A percentile compares a stretch with the other conserved stretches of the same genome.
Evolutionary conservation across 345 rosid genomes (phyloP).

Genomic region (Acer campestre): DNA sequence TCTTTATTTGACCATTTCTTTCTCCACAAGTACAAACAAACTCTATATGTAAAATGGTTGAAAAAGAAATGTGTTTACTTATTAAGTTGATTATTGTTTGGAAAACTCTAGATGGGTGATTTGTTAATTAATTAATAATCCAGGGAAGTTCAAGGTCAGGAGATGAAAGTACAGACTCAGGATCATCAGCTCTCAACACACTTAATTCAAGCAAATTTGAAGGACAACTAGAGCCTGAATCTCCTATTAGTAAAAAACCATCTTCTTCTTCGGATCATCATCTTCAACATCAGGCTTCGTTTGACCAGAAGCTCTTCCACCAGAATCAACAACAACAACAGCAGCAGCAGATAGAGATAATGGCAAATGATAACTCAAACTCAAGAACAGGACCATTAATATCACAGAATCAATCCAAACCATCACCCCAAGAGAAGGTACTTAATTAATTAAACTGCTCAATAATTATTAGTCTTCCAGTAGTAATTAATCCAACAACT

Average conservation of each 20-base stretch:
- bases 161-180: conserved; percentile 84
- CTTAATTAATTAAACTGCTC: conserved; percentile 31
- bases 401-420: conserved; percentile 49
- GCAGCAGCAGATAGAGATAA: conserved; percentile 25
- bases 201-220: conserved; percentile 67
- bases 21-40: neutral
- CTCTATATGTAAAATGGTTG: neutral
- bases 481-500: conserved; percentile 36
- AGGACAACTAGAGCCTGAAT: conserved; percentile 65
- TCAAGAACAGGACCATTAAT: conserved; percentile 44
- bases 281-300: conserved; percentile 17
- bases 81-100: neutral
- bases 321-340: conserved; percentile 26
- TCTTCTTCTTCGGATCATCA: conserved; percentile 49
- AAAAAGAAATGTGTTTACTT: neutral
- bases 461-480: conserved; percentile 14
- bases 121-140: conserved; percentile 3
- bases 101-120: neutral
- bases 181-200: conserved; percentile 81
- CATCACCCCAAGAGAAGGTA: conserved; percentile 80
- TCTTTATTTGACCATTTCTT: conserved; percentile 58
- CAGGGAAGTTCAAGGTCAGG: conserved; percentile 91
- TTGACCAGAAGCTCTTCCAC: conserved; percentile 38
- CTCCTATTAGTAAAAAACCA: conserved; percentile 71
- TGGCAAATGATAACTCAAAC: conserved; percentile 51